Percentiles rank a stretch among this genome's conserved stretches.
Conservation (phyloP, 2,329 filamentous ascomycete species). For the Furcasterigmium furcatum region DNA sequence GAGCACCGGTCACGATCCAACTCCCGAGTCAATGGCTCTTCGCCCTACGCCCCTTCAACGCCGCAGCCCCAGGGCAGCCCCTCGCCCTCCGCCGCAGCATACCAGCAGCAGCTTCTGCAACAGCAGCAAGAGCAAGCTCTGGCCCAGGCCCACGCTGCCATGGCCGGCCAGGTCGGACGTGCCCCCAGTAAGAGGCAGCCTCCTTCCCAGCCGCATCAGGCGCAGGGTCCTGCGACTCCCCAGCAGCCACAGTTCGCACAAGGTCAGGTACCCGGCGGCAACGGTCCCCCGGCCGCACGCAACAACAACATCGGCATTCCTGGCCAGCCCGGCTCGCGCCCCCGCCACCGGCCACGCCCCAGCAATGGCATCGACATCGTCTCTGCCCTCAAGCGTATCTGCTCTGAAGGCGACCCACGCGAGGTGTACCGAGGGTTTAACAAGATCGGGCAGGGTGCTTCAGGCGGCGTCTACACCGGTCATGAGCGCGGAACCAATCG, state of each 20-base stretch:
- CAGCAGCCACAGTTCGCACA: conserved; percentile 29
- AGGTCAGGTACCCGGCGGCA: conserved; percentile 2
- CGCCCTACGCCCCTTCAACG: conserved; percentile 46
- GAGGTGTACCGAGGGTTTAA: conserved; percentile 82
- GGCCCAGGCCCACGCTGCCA: conserved; percentile 74
- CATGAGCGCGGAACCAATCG: conserved; percentile 81
- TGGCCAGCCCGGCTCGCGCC: conserved; percentile 46
- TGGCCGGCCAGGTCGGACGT: conserved; percentile 67
- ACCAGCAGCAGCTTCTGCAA: conserved; percentile 64
- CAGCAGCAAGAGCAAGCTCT: conserved; percentile 87
- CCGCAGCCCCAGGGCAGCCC: conserved; percentile 44
- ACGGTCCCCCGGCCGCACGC: background rate
- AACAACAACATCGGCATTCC: conserved; percentile 28
- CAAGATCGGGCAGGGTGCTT: conserved; percentile 97
- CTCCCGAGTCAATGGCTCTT: conserved; percentile 55
- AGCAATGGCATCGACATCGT: conserved; percentile 82
- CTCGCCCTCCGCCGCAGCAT: conserved; percentile 39
- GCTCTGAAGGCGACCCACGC: conserved; percentile 83
- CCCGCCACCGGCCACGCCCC: conserved; percentile 74
- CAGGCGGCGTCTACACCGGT: conserved; percentile 90
- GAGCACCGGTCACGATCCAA: conserved; percentile 68
- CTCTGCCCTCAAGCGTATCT: conserved; percentile 81
- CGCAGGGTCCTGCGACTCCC: conserved; percentile 30
- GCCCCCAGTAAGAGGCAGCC: conserved; percentile 70
- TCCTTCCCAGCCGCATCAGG: conserved; percentile 35